Conservation (phyloP, 371 early-diverging fungal genomes). For the Dinochytrium kinnereticum region DNA sequence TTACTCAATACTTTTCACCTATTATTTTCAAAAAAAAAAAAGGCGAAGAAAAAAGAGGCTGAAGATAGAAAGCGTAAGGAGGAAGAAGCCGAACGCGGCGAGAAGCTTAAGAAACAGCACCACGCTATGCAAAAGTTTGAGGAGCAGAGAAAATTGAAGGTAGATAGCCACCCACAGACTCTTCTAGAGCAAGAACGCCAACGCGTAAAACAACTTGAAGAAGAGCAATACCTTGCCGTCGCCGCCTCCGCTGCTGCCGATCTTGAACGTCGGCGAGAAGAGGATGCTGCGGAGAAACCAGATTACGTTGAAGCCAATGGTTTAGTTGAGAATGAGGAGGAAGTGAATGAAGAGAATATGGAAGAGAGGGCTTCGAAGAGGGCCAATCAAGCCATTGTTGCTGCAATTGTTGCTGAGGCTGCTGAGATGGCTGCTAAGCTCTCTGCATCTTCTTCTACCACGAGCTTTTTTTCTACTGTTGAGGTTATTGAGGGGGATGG, state of each 20-base stretch:
- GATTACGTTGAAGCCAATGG: neutral
- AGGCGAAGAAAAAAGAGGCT: conserved; percentile 21
- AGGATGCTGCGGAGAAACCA: neutral
- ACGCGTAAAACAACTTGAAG: neutral
- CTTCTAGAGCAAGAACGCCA: neutral
- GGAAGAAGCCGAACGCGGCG: conserved; percentile 28
- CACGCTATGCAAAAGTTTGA: conserved; percentile 32
- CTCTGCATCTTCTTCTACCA: neutral
- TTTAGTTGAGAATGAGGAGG: neutral
- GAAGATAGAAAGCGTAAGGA: conserved; percentile 19
- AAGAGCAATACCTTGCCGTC: neutral
- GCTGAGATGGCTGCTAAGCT: neutral
- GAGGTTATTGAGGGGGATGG: conserved; percentile 10
- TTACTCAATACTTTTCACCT: neutral
- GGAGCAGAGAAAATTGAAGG: conserved; percentile 26
- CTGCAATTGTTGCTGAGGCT: conserved; percentile 6
- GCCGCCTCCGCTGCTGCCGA: conserved; percentile 1
- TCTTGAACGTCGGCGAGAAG: neutral
- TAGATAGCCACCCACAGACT: neutral
- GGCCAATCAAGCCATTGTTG: conserved; percentile 1
- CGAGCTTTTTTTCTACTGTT: neutral
- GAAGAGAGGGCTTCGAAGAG: neutral
- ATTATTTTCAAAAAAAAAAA: no score
- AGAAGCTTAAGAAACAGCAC: conserved; percentile 29
- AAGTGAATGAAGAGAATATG: neutral